Conservation (phyloP, 1,284 basidiomycete species). For the Ceratobasidium sp. region DNA sequence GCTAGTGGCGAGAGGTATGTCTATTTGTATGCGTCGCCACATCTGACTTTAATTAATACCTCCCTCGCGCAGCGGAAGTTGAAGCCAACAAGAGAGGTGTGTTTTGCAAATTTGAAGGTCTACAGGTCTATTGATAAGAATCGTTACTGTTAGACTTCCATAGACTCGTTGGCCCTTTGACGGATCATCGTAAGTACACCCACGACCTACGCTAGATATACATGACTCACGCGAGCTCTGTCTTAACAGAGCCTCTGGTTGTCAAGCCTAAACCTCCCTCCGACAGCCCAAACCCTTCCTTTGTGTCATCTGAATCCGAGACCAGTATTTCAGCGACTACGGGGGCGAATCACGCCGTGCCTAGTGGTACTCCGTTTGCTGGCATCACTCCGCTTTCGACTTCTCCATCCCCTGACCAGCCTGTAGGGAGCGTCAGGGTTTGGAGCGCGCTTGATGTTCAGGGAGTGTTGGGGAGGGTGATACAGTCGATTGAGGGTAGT, state of each 20-base stretch:
- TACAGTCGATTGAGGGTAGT: slow-evolving; percentile 1
- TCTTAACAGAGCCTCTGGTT: neutral
- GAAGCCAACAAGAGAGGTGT: neutral
- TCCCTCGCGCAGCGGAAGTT: neutral
- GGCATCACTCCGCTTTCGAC: neutral
- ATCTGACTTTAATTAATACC: neutral
- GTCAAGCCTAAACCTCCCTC: neutral
- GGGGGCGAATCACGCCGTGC: neutral
- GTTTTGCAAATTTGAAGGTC: neutral
- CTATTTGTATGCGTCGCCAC: neutral
- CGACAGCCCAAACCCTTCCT: neutral
- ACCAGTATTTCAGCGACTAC: too few relatives aligned
- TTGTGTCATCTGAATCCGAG: neutral
- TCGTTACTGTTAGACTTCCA: slow-evolving; percentile 1
- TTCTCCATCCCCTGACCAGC: neutral
- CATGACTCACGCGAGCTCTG: neutral
- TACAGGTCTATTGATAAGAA: neutral
- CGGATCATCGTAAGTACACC: neutral
- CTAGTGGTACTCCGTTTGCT: neutral
- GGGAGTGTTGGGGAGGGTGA: neutral
- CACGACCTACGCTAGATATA: too few relatives aligned
- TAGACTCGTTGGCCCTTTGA: neutral
- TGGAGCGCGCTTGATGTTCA: neutral
- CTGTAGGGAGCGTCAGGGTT: neutral
- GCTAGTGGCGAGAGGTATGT: neutral